Base-by-base conservation (phyloP, 1,139 yeast genomes). In the Pichia sp. region DNA sequence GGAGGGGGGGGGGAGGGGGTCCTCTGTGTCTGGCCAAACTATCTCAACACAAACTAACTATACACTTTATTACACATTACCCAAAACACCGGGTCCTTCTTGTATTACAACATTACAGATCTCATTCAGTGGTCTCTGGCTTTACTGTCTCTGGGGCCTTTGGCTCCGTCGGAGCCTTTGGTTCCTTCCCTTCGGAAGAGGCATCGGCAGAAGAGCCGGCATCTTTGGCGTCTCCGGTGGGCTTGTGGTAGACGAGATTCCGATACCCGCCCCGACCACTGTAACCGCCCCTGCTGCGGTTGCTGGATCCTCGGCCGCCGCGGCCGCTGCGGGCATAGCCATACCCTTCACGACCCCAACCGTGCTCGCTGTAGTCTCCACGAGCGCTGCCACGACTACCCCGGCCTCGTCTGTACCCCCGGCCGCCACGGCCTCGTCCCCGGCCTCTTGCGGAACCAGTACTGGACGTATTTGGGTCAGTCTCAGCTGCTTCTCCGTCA, bases 161-260 rank as follows among this genome's bases (percentile, higher is more conserved):
- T 31, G 36, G 36, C 18, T 13, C 28, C 9, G 6, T 25, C 6
- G 28, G 28, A 6, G 6, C 28, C 9, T 25, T 25, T 6, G 28
- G 28, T 25, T 25, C 41, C 21, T 12, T 39, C 7, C 19, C 22
- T 6, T 6, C 25, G 6, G 21, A 9, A 6, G 28, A 25, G 9
- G 28, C 9, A 6, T 12, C 28, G 3, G 12, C 34, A 23, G 10
- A n/a, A 16, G 25, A 12, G 7, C 40, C 23, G 31, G 7, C 22
- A 1, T 46, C 21, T 13, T 23, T 41, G 16, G 41, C 26, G 12
- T n/a, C 28, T 9, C 12, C 31, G 4, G 18, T 36, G 4, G 53
- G 50, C 23, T 47, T 50, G 21, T 44, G 50, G 39, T 50, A 50
- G 8, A 39, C 45, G 2, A 50, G 25, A 23, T 47, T 50, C 12